Base-by-base conservation (phyloP, 1,284 basidiomycete genomes). In the Ceratobasidium sp. region DNA sequence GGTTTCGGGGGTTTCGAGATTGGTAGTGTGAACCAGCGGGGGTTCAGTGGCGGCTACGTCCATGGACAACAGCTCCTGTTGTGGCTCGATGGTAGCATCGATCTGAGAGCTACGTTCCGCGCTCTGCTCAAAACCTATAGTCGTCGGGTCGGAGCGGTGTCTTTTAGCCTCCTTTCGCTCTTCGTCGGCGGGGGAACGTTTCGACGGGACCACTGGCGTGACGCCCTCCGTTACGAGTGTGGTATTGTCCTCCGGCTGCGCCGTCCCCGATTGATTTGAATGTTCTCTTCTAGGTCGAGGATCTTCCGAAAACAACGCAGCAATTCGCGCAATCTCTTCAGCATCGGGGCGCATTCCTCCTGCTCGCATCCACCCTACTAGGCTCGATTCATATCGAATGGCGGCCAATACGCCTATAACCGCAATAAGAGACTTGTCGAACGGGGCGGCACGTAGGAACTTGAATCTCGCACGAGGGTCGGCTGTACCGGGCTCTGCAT, bases 351-450 rank as follows among this genome's bases (percentile, higher is more conserved):
- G 82, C 32, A 90, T 76, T 0, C 86, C 85, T 3, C 87, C 87
- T 10, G 77, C 74, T 8, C 83, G 82, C 62, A 91, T 82, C 90
- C 90, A 92, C 5, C 82, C 84, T 0, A 88, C 85, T 32, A 91
- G 83, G 72, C 88, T 92, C 58, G 79, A 82, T 77, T 92, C 84
- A 47, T 74, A 54, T 74, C 85, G 86, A 22, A 87, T 73, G 17
- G 80, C 80, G 58, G 90, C 86, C n/a, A 92, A 77, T 10, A 92
- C 79, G 1, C 90, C 91, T 20, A 92, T 80, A n/a, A 91, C 84
- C 0, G 88, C 88, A 0, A 92, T 80, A 7, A 92, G 79, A 0
- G 83, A 88, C 52, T 80, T 76, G 74, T 91, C 90, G 69, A 47
- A 73, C 27, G 55, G 27, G 31, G 38, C 22, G 62, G 31, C 70